These are phyloP conservation scores for Castanea mollissima DNA, from an alignment of 306 rosid species.

Conservation along the genomic window DNA sequence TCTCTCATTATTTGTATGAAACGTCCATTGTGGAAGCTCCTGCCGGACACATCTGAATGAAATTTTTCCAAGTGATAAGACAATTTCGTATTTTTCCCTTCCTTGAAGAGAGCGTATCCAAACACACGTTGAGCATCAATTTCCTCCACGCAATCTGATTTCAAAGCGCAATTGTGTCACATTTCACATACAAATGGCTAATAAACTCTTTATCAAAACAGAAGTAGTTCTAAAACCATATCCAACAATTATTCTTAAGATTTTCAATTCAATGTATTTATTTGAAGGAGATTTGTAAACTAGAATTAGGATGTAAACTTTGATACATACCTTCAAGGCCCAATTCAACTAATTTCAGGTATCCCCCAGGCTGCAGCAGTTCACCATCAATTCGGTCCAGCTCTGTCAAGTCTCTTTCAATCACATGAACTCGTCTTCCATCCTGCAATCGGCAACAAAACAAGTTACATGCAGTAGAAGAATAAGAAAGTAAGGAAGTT, in stretches of 20 bases:
- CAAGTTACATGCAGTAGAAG: not conserved
- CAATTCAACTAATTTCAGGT: slow-evolving; percentile 56
- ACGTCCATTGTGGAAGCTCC: slow-evolving; percentile 77
- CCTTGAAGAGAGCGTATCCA: slow-evolving; percentile 69
- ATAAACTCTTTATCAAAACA: not conserved
- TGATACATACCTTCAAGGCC: slow-evolving; percentile 56
- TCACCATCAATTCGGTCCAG: slow-evolving; percentile 68
- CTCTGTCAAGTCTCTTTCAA: slow-evolving; percentile 64
- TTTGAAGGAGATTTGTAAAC: not conserved
- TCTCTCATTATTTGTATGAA: slow-evolving; percentile 65
- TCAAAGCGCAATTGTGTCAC: slow-evolving; percentile 1
- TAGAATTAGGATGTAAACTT: not conserved
- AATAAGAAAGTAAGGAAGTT: no score
- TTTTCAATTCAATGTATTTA: not conserved
- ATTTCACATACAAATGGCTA: slow-evolving; percentile 9
- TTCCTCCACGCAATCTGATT: slow-evolving; percentile 59
- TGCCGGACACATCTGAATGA: slow-evolving; percentile 53
- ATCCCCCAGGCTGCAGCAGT: slow-evolving; percentile 75
- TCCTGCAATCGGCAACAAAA: slow-evolving; percentile 37
- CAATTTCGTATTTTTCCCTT: slow-evolving; percentile 42
- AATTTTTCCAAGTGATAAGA: slow-evolving; percentile 60
- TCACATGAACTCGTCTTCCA: slow-evolving; percentile 52
- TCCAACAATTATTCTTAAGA: not conserved
- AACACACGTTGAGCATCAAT: slow-evolving; percentile 64
- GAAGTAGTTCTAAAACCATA: not conserved